A percentile compares a stretch with the other conserved stretches of the same genome.
These are phyloP conservation scores for Wickerhamiella musiphila DNA, from an alignment of 805 yeast genomes.

Conservation along the genomic window DNA sequence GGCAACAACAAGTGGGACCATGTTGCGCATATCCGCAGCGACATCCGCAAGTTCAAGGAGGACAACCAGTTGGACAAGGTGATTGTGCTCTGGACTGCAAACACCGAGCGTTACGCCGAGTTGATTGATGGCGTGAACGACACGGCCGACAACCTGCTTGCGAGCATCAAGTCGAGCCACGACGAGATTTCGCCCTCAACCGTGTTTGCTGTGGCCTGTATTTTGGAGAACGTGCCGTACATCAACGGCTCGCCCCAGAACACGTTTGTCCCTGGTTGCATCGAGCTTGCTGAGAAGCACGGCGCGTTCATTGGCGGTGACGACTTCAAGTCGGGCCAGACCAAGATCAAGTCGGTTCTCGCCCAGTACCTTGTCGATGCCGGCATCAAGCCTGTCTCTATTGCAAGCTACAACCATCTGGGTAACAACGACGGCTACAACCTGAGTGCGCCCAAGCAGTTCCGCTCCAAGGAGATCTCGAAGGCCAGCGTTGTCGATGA, in stretches of 20 bases:
- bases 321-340: constrained; percentile 93
- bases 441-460: constrained; percentile 79
- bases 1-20: constrained; percentile 70
- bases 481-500: constrained; percentile 88
- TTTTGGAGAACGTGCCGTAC: constrained; percentile 74
- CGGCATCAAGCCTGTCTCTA: constrained; percentile 85
- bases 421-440: constrained; percentile 95
- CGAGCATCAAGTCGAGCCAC: constrained; percentile 61
- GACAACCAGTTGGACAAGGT: constrained; percentile 67
- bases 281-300: constrained; percentile 70
- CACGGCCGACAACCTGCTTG: constrained; percentile 61
- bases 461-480: constrained; percentile 88
- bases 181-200: constrained; percentile 82
- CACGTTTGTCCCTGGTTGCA: constrained; percentile 90
- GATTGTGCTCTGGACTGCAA: constrained; percentile 90
- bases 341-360: constrained; percentile 86
- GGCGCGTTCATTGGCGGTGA: constrained; percentile 82
- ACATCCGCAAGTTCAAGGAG: constrained; percentile 61
- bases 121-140: constrained; percentile 69
- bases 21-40: constrained; percentile 70
- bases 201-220: constrained; percentile 84
- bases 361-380: constrained; percentile 95
- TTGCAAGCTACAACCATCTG: constrained; percentile 89
- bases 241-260: constrained; percentile 96
- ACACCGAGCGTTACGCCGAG: constrained; percentile 84